Conservation (phyloP, 1,139 yeast genomes). For the Blastobotrys serpentis region DNA sequence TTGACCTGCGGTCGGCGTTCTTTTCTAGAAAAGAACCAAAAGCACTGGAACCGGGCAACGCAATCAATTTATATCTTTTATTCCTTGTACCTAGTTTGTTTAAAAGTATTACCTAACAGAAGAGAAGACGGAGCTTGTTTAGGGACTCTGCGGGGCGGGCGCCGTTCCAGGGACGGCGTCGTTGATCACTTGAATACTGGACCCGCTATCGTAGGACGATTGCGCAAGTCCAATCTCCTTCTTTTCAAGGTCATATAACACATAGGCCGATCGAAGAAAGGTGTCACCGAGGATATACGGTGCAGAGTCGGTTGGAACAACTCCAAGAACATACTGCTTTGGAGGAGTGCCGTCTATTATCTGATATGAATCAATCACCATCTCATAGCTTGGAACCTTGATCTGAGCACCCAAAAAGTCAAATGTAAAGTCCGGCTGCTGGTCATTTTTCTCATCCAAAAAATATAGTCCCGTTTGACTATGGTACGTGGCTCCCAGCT, state of each 20-base stretch:
- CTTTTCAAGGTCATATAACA: slow-evolving; percentile 73
- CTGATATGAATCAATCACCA: slow-evolving; percentile 28
- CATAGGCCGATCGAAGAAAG: slow-evolving; percentile 70
- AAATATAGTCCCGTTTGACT: slow-evolving; percentile 27
- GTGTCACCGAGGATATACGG: slow-evolving; percentile 63
- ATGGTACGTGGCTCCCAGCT: slow-evolving; percentile 28
- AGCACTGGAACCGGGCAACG: too few species aligned
- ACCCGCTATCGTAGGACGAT: slow-evolving; percentile 38
- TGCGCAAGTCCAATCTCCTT: slow-evolving; percentile 67
- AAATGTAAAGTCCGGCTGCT: slow-evolving; percentile 28
- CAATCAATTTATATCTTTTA: too few species aligned
- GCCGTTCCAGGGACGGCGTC: slow-evolving; percentile 15
- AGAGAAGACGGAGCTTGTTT: too few species aligned
- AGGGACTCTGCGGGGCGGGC: slow-evolving; percentile 12
- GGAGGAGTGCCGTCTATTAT: slow-evolving; percentile 27
- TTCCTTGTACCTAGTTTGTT: too few species aligned
- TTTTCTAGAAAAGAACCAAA: too few species aligned
- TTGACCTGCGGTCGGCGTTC: too few species aligned
- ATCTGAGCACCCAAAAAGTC: slow-evolving; percentile 33
- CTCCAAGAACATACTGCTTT: slow-evolving; percentile 28
- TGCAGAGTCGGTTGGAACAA: slow-evolving; percentile 29
- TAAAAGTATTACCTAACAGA: too few species aligned
- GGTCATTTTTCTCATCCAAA: slow-evolving; percentile 20
- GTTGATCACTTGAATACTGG: slow-evolving; percentile 23
- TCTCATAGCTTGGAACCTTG: slow-evolving; percentile 31